Base-by-base conservation (phyloP, 192 early-diverging fungal species). In the Coemansia sp. region DNA sequence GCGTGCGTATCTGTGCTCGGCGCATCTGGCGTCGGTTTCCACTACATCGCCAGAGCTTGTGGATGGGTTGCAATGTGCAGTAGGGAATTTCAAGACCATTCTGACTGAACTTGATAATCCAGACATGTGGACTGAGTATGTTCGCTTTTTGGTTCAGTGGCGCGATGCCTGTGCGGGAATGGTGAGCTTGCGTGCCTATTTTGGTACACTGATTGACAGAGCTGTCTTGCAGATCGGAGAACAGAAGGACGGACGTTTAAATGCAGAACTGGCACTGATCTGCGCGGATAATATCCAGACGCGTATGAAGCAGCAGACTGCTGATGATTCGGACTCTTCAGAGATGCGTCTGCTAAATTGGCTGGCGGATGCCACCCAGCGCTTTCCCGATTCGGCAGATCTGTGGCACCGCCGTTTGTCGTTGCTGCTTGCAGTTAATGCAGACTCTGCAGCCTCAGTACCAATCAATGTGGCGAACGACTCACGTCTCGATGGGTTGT, bases 111-210 rank as follows among this genome's bases (percentile, higher is more conserved):
- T 81, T 22, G 58, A 79, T 16, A 56, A 68, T 7, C 62, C 78
- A 4, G 81, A 60, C 22, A 86, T 89, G 84, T 89, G 87, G 86
- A 71, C 75, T 50, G 50, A 74, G 58, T 93, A 89, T 72, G 71
- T 83, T 14, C 58, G 68, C 7, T 93, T 93, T 65, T 71, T 93
- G 65, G 56, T 31, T 6, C 65, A 76, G 23, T 84, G 86, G 73
- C 64, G 68, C 10, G 47, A 44, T 3, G 31, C 52, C 5, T 62
- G 66, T 34, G 49, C 30, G 8, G 30, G 32, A 10, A 44, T 62
- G 24, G 22, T 48, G 10, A 70, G 71, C 49, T 60, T 81, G 32
- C 61, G 30, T 1, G 26, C 25, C 23, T 68, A 70, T 50, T 73
- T 75, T 21, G 67, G 72, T 64, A 82, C 81, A 65, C 69, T 85